A percentile compares a stretch with the other conserved stretches of the same genome.
phyloP scores from a whole-genome alignment of 176 grass and related monocot genomes.

The Cymbopogon citratus region DNA sequence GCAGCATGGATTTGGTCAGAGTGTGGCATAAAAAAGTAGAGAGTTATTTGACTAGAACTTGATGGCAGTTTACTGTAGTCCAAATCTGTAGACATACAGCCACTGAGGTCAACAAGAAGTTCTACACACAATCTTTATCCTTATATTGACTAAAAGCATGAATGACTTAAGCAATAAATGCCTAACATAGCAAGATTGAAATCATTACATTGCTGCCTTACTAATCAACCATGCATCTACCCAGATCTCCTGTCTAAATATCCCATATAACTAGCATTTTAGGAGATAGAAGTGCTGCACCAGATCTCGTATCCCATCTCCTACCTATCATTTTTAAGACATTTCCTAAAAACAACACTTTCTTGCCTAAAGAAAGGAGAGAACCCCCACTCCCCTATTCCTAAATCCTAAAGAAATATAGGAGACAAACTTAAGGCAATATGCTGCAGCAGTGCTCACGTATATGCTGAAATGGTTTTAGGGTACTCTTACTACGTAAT shows the following conservation, averaged over 20 bases:
- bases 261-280: neutral
- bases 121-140: neutral
- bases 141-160: neutral
- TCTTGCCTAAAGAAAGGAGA: neutral
- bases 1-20: neutral
- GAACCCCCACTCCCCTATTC: neutral
- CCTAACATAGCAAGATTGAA: neutral
- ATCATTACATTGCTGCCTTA: neutral
- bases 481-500: neutral
- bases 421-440: neutral
- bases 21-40: neutral
- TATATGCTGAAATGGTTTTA: neutral
- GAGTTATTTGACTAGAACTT: neutral
- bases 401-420: neutral
- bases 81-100: neutral
- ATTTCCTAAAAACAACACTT: neutral
- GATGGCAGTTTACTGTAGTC: neutral
- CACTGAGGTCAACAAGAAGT: neutral
- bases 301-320: neutral
- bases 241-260: neutral
- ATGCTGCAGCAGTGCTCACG: neutral
- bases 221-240: neutral
- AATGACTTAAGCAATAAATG: neutral
- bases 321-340: neutral
- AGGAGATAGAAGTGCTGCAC: neutral